Base-by-base conservation (phyloP, 257 asterid genomes). In the Solanum corneliomulleri region DNA sequence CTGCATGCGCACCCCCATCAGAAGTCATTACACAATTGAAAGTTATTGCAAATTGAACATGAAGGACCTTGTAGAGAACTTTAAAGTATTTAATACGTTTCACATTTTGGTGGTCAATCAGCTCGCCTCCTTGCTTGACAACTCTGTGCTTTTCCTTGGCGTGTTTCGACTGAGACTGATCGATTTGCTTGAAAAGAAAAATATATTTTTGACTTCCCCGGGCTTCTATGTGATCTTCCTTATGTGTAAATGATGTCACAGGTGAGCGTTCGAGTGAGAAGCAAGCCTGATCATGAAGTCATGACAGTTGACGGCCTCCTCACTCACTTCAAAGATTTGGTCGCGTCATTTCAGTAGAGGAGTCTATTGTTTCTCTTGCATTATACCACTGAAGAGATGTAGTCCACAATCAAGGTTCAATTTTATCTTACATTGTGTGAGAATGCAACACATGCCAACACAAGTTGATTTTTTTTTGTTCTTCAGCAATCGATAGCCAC, bases 281-380 rank as follows among this genome's bases (percentile, higher is more conserved):
- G 37, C 85, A 80, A 80, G 44, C 29, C 85, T 80, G 85, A 80
- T 47, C 85, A 80, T 80, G 68, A 80, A 80, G 85, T 80, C 85
- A 80, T 47, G 85, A 80, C 68, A 47, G 85, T 80, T 47, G 85
- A 47, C 7, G 18, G 60, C 68, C 85, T 80, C 85, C 85, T 80
- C 85, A 31, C 68, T 80, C 68, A 80, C 68, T 80, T 80, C 85
- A 80, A 47, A 80, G 85, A 80, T 29, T 0, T 29, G 29, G 68
- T 47, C 4, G 85, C 85, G 29, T 16, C 85, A 80, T 80, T 80
- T 80, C 68, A 47, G 25, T 80, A 80, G 83, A 10, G 4, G 3
- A 15, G 18, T 1, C 44, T n/a, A 29, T 21, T 47, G 66, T 52
- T 29, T 29, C 68, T 80, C 64, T 29, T 80, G 68, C 85, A 3